These are phyloP conservation scores for Podila verticillata DNA, from an alignment of 192 early-diverging fungal genomes.

Conservation along the genomic window DNA sequence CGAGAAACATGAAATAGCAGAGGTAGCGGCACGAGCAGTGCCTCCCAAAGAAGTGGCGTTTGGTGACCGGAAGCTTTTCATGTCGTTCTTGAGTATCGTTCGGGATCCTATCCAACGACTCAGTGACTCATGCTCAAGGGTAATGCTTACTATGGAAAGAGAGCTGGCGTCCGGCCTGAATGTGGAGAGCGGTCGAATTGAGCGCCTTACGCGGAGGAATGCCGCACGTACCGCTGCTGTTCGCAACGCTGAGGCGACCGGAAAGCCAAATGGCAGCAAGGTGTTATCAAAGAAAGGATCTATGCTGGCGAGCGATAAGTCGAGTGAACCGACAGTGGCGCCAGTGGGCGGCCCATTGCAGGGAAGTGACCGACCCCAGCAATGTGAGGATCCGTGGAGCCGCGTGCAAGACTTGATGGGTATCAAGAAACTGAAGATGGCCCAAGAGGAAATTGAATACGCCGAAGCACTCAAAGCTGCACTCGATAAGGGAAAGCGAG, in stretches of 20 bases:
- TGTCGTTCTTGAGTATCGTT: conserved; percentile 50
- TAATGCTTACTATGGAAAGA: conserved; percentile 7
- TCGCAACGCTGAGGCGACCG: neutral
- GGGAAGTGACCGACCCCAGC: neutral
- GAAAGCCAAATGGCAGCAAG: neutral
- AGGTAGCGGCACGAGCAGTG: neutral
- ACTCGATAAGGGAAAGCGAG: conserved; percentile 5
- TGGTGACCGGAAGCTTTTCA: conserved; percentile 44
- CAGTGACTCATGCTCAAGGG: conserved; percentile 25
- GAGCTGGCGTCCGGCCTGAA: conserved; percentile 2
- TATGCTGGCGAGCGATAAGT: neutral
- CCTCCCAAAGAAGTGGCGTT: conserved; percentile 49
- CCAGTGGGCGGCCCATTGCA: neutral
- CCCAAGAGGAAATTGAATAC: conserved; percentile 1
- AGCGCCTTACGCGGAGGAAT: conserved; percentile 3
- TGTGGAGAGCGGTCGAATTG: conserved; percentile 8
- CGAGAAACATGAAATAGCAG: conserved; percentile 1
- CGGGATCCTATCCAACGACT: conserved; percentile 51
- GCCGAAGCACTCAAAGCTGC: neutral
- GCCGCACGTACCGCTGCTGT: neutral
- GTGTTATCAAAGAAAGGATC: neutral
- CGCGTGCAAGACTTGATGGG: neutral
- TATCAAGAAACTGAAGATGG: neutral
- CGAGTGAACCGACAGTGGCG: neutral
- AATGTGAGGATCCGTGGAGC: neutral